Conservation (phyloP, 176 grass and related monocot species). For the Rhynchospora breviuscula region DNA sequence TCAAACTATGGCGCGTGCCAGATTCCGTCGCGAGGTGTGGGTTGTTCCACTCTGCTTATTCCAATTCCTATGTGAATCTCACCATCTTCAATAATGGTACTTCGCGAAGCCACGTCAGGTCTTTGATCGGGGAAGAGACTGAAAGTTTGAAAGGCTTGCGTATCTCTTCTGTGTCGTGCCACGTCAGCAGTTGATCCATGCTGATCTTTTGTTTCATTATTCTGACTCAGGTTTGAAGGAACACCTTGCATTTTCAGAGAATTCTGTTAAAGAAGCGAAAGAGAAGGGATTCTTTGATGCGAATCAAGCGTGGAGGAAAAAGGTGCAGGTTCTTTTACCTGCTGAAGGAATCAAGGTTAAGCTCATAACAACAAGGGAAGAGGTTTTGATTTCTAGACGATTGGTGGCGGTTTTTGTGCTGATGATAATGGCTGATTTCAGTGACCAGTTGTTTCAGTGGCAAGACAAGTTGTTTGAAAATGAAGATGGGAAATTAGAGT, state of each 20-base stretch:
- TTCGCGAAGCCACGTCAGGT: slow-evolving; percentile 29
- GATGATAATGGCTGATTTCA: slow-evolving; percentile 74
- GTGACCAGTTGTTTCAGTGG: slow-evolving; percentile 68
- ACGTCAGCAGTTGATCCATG: slow-evolving; percentile 50
- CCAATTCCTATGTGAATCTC: slow-evolving; percentile 93
- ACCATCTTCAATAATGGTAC: slow-evolving; percentile 74
- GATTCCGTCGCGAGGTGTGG: slow-evolving; percentile 55
- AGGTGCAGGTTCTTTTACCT: slow-evolving; percentile 54
- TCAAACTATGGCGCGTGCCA: slow-evolving; percentile 53
- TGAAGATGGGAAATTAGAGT: slow-evolving; percentile 46
- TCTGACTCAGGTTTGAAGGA: slow-evolving; percentile 35
- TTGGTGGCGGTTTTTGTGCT: slow-evolving; percentile 47
- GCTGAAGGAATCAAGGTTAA: slow-evolving; percentile 48
- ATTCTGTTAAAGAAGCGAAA: slow-evolving; percentile 35
- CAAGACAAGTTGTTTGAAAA: slow-evolving; percentile 69
- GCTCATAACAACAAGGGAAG: slow-evolving; percentile 60
- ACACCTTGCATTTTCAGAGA: slow-evolving; percentile 35
- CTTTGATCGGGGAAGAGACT: slow-evolving; percentile 34
- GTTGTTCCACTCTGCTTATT: slow-evolving; percentile 89
- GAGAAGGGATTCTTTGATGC: slow-evolving; percentile 30
- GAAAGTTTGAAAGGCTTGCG: slow-evolving; percentile 68
- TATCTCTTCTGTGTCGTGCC: slow-evolving; percentile 93
- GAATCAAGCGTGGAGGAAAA: slow-evolving; percentile 43
- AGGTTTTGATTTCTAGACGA: slow-evolving; percentile 53
- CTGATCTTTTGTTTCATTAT: slow-evolving; percentile 50